Evolutionary conservation across 176 grass and related monocot genomes (phyloP).

Genomic region (Leersia perrieri): DNA sequence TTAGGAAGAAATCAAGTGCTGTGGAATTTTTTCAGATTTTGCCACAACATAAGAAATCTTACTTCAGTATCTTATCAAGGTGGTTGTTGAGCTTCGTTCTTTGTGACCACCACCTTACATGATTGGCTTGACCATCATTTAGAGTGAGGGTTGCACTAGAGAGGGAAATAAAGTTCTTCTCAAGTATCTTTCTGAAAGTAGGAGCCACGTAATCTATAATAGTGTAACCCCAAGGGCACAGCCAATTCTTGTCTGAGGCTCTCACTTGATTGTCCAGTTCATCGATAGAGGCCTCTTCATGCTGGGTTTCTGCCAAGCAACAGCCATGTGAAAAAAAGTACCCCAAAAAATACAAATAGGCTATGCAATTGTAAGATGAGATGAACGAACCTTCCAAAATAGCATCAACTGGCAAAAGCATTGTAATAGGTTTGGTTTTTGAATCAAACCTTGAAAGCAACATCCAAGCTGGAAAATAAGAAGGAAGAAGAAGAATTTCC

Average conservation of each 20-base stretch:
- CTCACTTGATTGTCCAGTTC: slow-evolving; percentile 19
- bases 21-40: slow-evolving; percentile 26
- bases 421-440: slow-evolving; percentile 55
- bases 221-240: slow-evolving; percentile 72
- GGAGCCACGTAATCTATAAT: slow-evolving; percentile 63
- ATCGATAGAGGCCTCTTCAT: slow-evolving; percentile 41
- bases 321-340: slow-evolving; percentile 13
- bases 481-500: slow-evolving; percentile 52
- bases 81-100: slow-evolving; percentile 67
- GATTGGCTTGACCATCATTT: slow-evolving; percentile 43
- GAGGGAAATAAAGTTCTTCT: slow-evolving; percentile 70
- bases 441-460: slow-evolving; percentile 82
- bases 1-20: background rate
- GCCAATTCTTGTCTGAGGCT: slow-evolving; percentile 51
- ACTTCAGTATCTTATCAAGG: slow-evolving; percentile 66
- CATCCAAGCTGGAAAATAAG: slow-evolving; percentile 72
- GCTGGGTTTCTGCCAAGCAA: slow-evolving; percentile 49
- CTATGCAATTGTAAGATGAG: slow-evolving; percentile 8
- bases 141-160: slow-evolving; percentile 23
- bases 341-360: slow-evolving; percentile 29
- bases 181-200: slow-evolving; percentile 61
- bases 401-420: slow-evolving; percentile 70
- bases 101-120: slow-evolving; percentile 53
- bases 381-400: slow-evolving; percentile 56
- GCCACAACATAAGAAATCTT: slow-evolving; percentile 32